A percentile compares a stretch with the other conserved stretches of the same genome.
Conservation (phyloP, 2,329 filamentous ascomycete genomes). For the Aspergillus amoenus region DNA sequence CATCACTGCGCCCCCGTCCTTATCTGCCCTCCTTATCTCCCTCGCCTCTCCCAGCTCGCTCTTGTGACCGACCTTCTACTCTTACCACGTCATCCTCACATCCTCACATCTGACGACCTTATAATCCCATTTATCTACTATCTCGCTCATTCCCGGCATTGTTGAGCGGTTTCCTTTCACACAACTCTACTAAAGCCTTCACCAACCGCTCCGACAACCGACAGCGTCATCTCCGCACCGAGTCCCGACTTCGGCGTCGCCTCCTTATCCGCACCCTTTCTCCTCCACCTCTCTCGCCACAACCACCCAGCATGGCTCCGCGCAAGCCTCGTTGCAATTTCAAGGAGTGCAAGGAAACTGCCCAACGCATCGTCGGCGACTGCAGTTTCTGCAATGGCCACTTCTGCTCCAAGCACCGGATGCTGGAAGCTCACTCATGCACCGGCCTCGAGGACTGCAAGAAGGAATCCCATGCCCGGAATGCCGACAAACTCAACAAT, state of each 20-base stretch:
- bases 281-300: conserved; percentile 4
- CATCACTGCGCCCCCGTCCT: conserved; percentile 11
- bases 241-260: conserved; percentile 13
- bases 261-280: conserved; percentile 12
- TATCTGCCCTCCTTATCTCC: conserved; percentile 10
- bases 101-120: not conserved
- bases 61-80: conserved; percentile 4
- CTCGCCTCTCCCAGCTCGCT: not conserved
- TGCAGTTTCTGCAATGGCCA: conserved; percentile 93
- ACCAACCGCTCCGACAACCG: not conserved
- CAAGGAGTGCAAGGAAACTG: conserved; percentile 83
- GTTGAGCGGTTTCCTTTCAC: not conserved
- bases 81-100: conserved; percentile 6
- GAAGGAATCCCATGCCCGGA: conserved; percentile 92
- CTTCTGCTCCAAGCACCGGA: conserved; percentile 91
- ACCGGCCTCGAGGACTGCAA: conserved; percentile 93
- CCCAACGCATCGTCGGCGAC: conserved; percentile 92
- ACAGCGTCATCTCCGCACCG: conserved; percentile 8
- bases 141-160: not conserved
- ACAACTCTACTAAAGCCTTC: not conserved
- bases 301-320: conserved; percentile 39
- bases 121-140: not conserved
- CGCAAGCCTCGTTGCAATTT: conserved; percentile 74
- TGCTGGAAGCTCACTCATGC: conserved; percentile 94
- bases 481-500: conserved; percentile 85